Evolutionary conservation across 2,329 filamentous ascomycete genomes (phyloP).

Genomic region (Microsporum canis): DNA sequence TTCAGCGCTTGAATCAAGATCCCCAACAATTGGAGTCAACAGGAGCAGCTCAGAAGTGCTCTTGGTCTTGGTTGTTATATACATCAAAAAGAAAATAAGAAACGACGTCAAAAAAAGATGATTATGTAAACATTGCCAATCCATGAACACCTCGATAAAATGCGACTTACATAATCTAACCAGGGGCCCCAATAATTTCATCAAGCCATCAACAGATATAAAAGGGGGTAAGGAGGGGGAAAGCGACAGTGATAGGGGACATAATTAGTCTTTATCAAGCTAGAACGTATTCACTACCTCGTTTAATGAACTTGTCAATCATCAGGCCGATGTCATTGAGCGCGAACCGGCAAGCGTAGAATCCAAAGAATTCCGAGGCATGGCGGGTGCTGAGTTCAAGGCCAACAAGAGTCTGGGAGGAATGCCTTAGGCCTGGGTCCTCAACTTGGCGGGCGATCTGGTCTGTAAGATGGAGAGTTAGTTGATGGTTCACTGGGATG

Average conservation of each 20-base stretch:
- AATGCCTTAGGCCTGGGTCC: conserved; percentile 82
- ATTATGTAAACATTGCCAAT: conserved; percentile 4
- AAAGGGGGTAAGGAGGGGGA: not conserved
- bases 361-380: conserved; percentile 93
- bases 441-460: conserved; percentile 94
- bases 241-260: not conserved
- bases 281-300: conserved; percentile 87
- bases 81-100: not conserved
- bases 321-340: conserved; percentile 70
- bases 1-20: not conserved
- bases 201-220: not conserved
- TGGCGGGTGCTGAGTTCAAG: conserved; percentile 87
- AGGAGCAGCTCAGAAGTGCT: not conserved
- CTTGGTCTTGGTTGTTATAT: not conserved
- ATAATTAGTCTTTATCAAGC: conserved; percentile 26
- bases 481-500: conserved; percentile 1
- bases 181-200: not conserved
- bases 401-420: conserved; percentile 87
- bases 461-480: conserved; percentile 44
- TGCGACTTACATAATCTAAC: conserved; percentile 5
- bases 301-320: conserved; percentile 94
- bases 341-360: conserved; percentile 94
- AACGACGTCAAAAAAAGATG: not conserved
- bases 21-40: not conserved
- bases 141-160: conserved; percentile 3